phyloP scores from a whole-genome alignment of 108 stramenopile genomes.

The Cyclotella distinguenda region DNA sequence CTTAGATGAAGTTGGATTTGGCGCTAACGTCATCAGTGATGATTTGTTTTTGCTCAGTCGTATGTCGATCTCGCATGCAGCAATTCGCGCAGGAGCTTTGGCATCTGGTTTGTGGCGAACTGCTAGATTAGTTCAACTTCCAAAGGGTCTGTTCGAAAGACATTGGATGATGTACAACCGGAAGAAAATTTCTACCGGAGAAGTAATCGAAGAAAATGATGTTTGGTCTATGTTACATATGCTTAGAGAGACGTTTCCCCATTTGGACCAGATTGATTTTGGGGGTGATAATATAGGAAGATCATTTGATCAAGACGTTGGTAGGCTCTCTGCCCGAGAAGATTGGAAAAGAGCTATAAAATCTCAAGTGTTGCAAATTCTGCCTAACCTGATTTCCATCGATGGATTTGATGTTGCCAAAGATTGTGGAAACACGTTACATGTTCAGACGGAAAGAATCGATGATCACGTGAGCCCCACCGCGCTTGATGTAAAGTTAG shows the following conservation, averaged over 20 bases:
- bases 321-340: background rate
- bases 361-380: slow-evolving; percentile 27
- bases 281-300: slow-evolving; percentile 34
- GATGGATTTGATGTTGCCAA: slow-evolving; percentile 42
- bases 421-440: background rate
- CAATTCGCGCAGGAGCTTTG: slow-evolving; percentile 36
- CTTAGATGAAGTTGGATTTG: too few species aligned
- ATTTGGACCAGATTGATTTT: slow-evolving; percentile 43
- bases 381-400: slow-evolving; percentile 31
- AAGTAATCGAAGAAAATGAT: slow-evolving; percentile 20
- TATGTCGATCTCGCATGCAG: slow-evolving; percentile 36
- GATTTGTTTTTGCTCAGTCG: slow-evolving; percentile 3
- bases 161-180: slow-evolving; percentile 31
- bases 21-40: too few species aligned
- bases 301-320: background rate
- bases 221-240: slow-evolving; percentile 32
- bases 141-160: slow-evolving; percentile 30
- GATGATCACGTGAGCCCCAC: background rate
- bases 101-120: slow-evolving; percentile 49
- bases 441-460: background rate
- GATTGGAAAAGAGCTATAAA: slow-evolving; percentile 35
- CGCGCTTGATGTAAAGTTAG: background rate
- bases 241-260: slow-evolving; percentile 36
- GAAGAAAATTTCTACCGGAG: slow-evolving; percentile 6
- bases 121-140: slow-evolving; percentile 34